phyloP scores from a whole-genome alignment of 106 monocot genomes.

The Narthecium ossifragum region DNA sequence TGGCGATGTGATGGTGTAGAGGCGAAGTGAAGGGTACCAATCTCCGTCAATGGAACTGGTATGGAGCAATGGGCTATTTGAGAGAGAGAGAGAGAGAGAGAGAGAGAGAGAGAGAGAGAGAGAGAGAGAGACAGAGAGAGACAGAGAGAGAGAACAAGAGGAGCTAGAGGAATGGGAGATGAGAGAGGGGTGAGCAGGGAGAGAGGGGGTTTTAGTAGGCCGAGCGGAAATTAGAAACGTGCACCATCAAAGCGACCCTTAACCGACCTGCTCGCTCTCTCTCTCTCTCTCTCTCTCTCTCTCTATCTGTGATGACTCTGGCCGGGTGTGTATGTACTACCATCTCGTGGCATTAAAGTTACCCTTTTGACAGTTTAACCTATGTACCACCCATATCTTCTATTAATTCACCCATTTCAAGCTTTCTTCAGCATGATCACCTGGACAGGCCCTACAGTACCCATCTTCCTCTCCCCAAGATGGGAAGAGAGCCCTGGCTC shows the following conservation, averaged over 20 bases:
- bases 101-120: too few species aligned
- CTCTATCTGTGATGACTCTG: not conserved
- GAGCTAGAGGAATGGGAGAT: too few species aligned
- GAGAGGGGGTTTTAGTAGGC: too few species aligned
- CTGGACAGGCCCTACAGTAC: not conserved
- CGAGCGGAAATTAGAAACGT: too few species aligned
- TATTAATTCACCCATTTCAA: not conserved
- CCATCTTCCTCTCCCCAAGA: too few species aligned
- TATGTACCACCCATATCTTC: too few species aligned
- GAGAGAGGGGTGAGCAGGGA: too few species aligned
- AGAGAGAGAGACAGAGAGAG: too few species aligned
- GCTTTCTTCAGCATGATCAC: not conserved
- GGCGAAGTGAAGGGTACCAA: not conserved
- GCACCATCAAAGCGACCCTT: not conserved
- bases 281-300: not conserved
- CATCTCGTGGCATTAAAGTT: too few species aligned
- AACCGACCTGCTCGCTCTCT: not conserved
- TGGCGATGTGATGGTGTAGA: not conserved
- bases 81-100: slow-evolving; percentile 1
- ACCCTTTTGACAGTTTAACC: too few species aligned
- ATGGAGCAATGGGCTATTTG: not conserved
- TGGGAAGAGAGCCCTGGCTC: too few species aligned
- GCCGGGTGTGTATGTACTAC: not conserved
- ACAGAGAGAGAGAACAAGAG: too few species aligned
- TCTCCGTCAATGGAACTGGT: not conserved